Conservation (phyloP, 257 asterid genomes). For the Solanum peruvianum region DNA sequence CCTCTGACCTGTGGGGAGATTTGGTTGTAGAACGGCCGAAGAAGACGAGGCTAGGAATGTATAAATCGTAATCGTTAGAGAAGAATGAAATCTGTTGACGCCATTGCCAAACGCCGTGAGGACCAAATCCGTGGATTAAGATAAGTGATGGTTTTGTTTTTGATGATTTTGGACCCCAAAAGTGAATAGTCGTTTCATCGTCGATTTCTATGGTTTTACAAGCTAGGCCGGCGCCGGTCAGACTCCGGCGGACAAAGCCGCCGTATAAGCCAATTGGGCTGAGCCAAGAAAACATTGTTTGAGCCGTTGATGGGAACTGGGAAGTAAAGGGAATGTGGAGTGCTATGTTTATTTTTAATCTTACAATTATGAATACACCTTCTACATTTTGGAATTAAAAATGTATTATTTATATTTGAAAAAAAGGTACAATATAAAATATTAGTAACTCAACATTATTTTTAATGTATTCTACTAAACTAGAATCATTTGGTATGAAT, state of each 20-base stretch:
- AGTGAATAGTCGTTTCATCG: slow-evolving; percentile 47
- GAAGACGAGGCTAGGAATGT: slow-evolving; percentile 58
- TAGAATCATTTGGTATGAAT: no score
- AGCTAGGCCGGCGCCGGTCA: slow-evolving; percentile 53
- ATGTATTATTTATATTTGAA: no score
- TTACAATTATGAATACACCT: background rate
- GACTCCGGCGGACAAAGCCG: slow-evolving; percentile 36
- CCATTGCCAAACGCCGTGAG: slow-evolving; percentile 75
- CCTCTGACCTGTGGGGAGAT: slow-evolving; percentile 45
- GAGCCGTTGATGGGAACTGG: background rate
- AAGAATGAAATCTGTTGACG: slow-evolving; percentile 42
- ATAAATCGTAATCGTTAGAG: slow-evolving; percentile 36
- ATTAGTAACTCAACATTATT: no score
- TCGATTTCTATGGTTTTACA: slow-evolving; percentile 41
- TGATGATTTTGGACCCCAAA: slow-evolving; percentile 52
- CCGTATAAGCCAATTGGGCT: slow-evolving; percentile 40
- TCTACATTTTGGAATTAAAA: background rate
- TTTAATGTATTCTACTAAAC: background rate
- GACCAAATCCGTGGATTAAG: slow-evolving; percentile 74
- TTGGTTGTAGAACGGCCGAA: slow-evolving; percentile 51
- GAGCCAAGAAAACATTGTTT: slow-evolving; percentile 22
- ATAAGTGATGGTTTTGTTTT: slow-evolving; percentile 34
- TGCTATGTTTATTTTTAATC: background rate
- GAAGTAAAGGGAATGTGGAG: background rate
- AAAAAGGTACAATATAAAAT: no score